These are phyloP conservation scores for Calonectria leucothoes DNA, from an alignment of 2,329 filamentous ascomycete genomes.

Conservation along the genomic window DNA sequence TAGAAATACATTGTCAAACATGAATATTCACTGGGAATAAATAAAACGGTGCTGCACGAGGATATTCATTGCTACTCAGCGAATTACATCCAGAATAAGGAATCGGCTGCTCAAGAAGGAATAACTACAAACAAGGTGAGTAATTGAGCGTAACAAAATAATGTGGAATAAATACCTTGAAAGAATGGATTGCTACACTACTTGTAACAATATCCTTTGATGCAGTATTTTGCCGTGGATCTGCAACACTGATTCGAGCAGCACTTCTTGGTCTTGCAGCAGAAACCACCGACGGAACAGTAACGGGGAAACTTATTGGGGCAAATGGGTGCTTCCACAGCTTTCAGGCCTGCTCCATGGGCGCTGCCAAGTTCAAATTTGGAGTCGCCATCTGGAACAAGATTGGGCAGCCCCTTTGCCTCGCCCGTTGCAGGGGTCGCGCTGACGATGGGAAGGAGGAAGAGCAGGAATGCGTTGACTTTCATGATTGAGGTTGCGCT, in stretches of 20 bases:
- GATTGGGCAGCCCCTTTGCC: background rate
- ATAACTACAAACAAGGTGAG: background rate
- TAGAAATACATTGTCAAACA: background rate
- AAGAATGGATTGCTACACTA: background rate
- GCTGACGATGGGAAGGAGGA: background rate
- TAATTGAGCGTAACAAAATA: background rate
- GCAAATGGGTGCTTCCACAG: background rate
- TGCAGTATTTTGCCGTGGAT: background rate
- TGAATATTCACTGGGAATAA: background rate
- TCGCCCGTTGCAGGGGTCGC: background rate
- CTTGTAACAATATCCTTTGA: background rate
- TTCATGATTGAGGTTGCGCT: background rate
- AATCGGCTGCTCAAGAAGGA: no score
- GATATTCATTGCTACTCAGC: background rate
- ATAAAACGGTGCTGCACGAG: background rate
- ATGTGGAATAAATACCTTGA: background rate
- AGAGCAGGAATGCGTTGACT: background rate
- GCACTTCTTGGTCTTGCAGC: background rate
- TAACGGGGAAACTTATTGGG: background rate
- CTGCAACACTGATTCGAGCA: background rate
- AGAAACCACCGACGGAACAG: background rate
- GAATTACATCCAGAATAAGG: background rate
- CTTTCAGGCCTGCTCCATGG: background rate
- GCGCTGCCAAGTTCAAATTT: background rate
- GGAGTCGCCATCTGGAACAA: background rate